Evolutionary conservation across 768 basidiomycete species (phyloP).

Genomic region (Podaxis rugospora): DNA sequence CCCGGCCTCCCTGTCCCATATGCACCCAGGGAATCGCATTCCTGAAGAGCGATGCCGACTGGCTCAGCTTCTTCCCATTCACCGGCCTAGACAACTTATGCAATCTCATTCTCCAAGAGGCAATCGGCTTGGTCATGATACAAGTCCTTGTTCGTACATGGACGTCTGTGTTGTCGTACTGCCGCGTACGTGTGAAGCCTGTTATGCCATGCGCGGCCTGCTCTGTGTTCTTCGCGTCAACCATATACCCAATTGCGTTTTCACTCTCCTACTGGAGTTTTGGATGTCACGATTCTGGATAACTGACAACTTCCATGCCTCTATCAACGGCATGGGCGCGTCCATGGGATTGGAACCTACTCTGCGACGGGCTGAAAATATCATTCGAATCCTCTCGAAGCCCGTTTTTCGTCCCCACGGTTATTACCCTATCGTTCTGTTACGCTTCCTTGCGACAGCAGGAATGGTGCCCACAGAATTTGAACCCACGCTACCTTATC

Average conservation of each 20-base stretch:
- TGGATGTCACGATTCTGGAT: not conserved
- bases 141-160: not conserved
- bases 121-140: not conserved
- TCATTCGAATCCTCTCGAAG: not conserved
- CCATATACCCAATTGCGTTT: no score
- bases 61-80: not conserved
- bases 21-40: not conserved
- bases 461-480: not conserved
- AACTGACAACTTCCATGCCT: not conserved
- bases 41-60: not conserved
- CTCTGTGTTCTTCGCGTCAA: not conserved
- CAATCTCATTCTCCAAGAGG: not conserved
- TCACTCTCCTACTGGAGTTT: no score
- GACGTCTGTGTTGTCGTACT: not conserved
- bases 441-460: not conserved
- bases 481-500: not conserved
- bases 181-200: not conserved
- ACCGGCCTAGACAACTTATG: no score
- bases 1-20: not conserved
- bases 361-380: not conserved
- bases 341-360: not conserved
- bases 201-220: not conserved
- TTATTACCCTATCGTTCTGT: not conserved
- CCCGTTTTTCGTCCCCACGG: not conserved
- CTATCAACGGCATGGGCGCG: not conserved